Base-by-base conservation (phyloP, 345 rosid genomes). In the Passiflora organensis region DNA sequence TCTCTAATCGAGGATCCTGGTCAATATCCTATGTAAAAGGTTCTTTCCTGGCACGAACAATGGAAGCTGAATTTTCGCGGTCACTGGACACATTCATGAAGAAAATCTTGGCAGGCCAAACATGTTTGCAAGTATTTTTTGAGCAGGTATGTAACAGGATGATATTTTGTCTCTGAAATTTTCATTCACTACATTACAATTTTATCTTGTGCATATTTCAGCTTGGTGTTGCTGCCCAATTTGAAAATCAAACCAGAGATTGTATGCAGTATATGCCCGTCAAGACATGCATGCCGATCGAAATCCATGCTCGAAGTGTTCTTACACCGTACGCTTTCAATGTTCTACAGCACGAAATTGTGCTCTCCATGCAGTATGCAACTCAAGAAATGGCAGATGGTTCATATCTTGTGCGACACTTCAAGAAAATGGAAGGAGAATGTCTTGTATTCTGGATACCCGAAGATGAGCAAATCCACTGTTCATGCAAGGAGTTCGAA, bases 401-500 rank as follows among this genome's bases (percentile, higher is more conserved):
- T 53, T 83, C 98, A 20, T 84, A 65, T 77, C 81, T 82, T 52
- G 70, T 88, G 55, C 80, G 73, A 24, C 93, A 91, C 62, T 84
- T 59, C 57, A 82, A 91, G 77, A 88, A 88, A 80, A 72, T 91
- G 84, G 96, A 91, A 38, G 77, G 80, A 12, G 96, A 88, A 51
- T 77, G 70, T 64, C 68, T 81, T 57, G 90, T 85, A 46, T 63
- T 79, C 43, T 85, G 95, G 89, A 78, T 79, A 46, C 77, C 81
- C 4, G 86, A 79, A 58, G 89, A 81, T 25, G 96, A 87, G 62
- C 88, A 83, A 59, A 74, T 91, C 48, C 87, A 73, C 48, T 91
- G 98, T 69, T 87, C 98, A 0, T 91, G 96, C 66, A 91, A 91
- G 82, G 96, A 83, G 70, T 88, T 91, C 54, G 93, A 88, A 66